These are phyloP conservation scores for Yarrowia hollandica DNA, from an alignment of 805 yeast genomes.

Conservation along the genomic window DNA sequence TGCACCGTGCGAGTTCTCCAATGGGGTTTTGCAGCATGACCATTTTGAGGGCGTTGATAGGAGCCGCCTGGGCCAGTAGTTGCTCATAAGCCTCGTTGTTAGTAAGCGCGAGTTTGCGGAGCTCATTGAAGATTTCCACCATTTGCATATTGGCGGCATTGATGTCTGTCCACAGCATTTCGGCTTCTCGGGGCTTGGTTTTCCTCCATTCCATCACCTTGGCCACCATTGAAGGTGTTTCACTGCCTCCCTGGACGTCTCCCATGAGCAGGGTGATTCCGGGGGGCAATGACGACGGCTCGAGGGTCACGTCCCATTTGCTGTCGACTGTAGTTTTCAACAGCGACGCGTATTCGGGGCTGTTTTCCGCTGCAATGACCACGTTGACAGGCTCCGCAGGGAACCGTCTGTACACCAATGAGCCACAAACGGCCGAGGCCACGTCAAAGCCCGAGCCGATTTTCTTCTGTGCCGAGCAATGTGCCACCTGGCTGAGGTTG, in stretches of 20 bases:
- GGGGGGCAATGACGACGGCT: constrained; percentile 63
- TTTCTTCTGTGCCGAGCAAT: constrained; percentile 91
- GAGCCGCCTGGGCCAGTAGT: constrained; percentile 26
- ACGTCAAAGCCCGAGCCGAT: constrained; percentile 98
- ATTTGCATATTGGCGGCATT: constrained; percentile 60
- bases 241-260: constrained; percentile 88
- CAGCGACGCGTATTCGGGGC: constrained; percentile 38
- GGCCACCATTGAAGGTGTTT: constrained; percentile 86
- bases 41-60: constrained; percentile 6
- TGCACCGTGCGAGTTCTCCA: constrained; percentile 6
- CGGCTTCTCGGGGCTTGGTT: constrained; percentile 52
- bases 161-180: constrained; percentile 54
- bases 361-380: constrained; percentile 37
- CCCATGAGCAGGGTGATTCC: constrained; percentile 81
- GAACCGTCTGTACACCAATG: constrained; percentile 79
- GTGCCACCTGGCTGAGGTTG: constrained; percentile 84
- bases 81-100: constrained; percentile 45
- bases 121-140: constrained; percentile 49
- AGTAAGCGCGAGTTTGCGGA: constrained; percentile 43
- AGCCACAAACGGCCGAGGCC: constrained; percentile 92
- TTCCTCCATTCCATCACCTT: constrained; percentile 72
- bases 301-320: constrained; percentile 61
- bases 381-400: constrained; percentile 52
- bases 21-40: neutral
- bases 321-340: constrained; percentile 37